Evolutionary conservation across 2,329 filamentous ascomycete species (phyloP).

Genomic region (Trichophyton verrucosum): DNA sequence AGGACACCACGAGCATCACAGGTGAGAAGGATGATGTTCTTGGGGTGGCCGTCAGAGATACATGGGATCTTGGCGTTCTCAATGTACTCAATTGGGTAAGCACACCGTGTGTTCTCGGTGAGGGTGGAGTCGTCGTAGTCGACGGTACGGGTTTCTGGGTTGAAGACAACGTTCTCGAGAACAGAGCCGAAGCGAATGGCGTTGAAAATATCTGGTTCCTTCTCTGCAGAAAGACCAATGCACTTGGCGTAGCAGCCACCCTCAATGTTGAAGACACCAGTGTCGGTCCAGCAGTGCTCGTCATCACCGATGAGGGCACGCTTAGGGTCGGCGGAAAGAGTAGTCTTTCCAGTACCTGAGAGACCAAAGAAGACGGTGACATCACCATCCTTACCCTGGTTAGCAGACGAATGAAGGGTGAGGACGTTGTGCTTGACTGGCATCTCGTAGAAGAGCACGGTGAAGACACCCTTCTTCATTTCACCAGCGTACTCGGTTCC

Average conservation of each 20-base stretch:
- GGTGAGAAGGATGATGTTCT: slow-evolving; percentile 95
- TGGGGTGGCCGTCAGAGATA: slow-evolving; percentile 72
- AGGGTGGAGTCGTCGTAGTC: slow-evolving; percentile 93
- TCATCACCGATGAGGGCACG: slow-evolving; percentile 94
- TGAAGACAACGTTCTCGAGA: slow-evolving; percentile 97
- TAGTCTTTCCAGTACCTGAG: slow-evolving; percentile 97
- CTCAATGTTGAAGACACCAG: slow-evolving; percentile 98
- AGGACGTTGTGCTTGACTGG: slow-evolving; percentile 98
- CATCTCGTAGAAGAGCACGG: slow-evolving; percentile 99
- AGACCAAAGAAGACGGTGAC: slow-evolving; percentile 99
- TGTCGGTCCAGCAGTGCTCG: slow-evolving; percentile 99
- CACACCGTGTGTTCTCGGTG: slow-evolving; percentile 89
- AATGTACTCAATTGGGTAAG: slow-evolving; percentile 99
- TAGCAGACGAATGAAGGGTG: slow-evolving; percentile 95
- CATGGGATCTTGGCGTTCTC: slow-evolving; percentile 98
- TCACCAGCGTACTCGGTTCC: slow-evolving; percentile 97
- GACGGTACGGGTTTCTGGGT: slow-evolving; percentile 74
- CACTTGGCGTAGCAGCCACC: slow-evolving; percentile 99
- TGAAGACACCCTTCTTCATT: slow-evolving; percentile 99
- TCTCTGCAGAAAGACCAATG: slow-evolving; percentile 92
- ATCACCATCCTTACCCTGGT: slow-evolving; percentile 87
- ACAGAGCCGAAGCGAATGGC: slow-evolving; percentile 96
- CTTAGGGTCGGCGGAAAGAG: slow-evolving; percentile 91
- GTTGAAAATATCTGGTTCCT: slow-evolving; percentile 95
- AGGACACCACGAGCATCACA: slow-evolving; percentile 96